These are phyloP conservation scores for Fusarium multiceps DNA, from an alignment of 2,329 filamentous ascomycete genomes.

Conservation along the genomic window DNA sequence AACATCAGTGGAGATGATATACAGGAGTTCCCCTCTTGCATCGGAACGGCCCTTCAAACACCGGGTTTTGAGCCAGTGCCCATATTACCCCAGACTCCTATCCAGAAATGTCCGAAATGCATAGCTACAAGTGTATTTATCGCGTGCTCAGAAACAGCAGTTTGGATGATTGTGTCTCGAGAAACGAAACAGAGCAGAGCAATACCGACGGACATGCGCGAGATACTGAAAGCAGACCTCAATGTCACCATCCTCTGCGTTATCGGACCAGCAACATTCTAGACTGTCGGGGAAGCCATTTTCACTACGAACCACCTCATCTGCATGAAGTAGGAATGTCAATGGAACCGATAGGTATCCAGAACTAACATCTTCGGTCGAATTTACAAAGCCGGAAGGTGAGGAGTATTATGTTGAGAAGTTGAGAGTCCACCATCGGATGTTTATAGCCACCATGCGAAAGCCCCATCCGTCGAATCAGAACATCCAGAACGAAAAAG, in stretches of 20 bases:
- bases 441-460: slow-evolving; percentile 8
- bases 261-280: slow-evolving; percentile 8
- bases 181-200: neutral
- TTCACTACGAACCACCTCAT: slow-evolving; percentile 2
- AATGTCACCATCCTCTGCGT: neutral
- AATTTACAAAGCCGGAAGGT: slow-evolving; percentile 18
- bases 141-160: neutral
- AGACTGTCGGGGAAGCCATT: neutral
- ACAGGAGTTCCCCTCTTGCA: slow-evolving; percentile 24
- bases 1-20: slow-evolving; percentile 26
- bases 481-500: neutral
- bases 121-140: neutral
- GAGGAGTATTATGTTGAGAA: slow-evolving; percentile 3
- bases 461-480: slow-evolving; percentile 14
- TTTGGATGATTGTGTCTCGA: neutral
- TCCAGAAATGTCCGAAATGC: neutral
- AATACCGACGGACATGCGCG: neutral
- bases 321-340: slow-evolving; percentile 20
- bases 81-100: slow-evolving; percentile 13
- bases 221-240: neutral
- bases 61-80: slow-evolving; percentile 2
- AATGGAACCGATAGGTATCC: neutral
- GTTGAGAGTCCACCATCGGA: slow-evolving; percentile 5
- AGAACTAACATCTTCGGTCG: slow-evolving; percentile 5
- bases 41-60: slow-evolving; percentile 34